These are phyloP conservation scores for Colletotrichum noveboracense DNA, from an alignment of 2,329 filamentous ascomycete species.

Conservation along the genomic window DNA sequence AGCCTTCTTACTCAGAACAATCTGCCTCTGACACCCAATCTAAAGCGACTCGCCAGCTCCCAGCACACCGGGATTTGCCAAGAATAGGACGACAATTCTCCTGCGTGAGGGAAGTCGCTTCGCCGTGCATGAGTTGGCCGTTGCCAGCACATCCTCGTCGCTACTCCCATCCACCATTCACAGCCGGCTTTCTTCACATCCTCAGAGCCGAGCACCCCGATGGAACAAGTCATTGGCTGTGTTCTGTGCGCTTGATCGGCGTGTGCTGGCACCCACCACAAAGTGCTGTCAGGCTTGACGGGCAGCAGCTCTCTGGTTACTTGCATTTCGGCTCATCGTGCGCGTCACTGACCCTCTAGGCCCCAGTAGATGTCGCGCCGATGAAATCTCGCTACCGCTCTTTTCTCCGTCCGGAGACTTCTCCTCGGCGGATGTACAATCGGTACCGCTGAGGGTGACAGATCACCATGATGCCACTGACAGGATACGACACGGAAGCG, in stretches of 20 bases:
- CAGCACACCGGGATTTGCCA: neutral
- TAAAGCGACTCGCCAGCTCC: neutral
- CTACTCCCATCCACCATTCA: constrained; percentile 14
- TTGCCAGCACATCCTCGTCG: constrained; percentile 30
- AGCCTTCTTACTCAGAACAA: neutral
- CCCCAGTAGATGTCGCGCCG: neutral
- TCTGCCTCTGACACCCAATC: constrained; percentile 2
- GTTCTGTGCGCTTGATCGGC: constrained; percentile 17
- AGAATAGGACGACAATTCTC: neutral
- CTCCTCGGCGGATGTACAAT: neutral
- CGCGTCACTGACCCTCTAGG: neutral
- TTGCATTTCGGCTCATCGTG: neutral
- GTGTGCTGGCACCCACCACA: constrained; percentile 10
- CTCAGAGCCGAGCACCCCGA: constrained; percentile 9
- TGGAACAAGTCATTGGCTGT: constrained; percentile 12
- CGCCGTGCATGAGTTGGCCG: constrained; percentile 26
- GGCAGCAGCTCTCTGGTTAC: neutral
- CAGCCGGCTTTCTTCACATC: constrained; percentile 19
- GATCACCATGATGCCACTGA: neutral
- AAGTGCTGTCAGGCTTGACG: constrained; percentile 15
- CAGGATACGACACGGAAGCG: neutral
- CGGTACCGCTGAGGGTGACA: neutral
- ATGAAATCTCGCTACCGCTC: neutral
- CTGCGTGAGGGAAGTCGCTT: neutral
- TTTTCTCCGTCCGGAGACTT: neutral